phyloP scores from a whole-genome alignment of 768 basidiomycete genomes.

The Lentinula detonsa region DNA sequence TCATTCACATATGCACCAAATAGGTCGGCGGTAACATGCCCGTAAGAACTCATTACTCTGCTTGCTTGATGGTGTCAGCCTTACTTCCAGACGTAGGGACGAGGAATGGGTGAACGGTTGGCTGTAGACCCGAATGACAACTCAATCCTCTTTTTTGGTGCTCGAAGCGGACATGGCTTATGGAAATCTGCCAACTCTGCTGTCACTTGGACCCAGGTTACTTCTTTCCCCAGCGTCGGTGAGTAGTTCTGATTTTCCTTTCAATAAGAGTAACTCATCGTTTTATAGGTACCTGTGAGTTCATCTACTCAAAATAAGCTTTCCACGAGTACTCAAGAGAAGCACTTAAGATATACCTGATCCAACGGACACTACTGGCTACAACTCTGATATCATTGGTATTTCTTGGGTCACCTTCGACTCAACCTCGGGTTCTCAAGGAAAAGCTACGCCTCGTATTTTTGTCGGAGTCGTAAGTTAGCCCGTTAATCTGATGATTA shows the following conservation, averaged over 20 bases:
- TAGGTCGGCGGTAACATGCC: neutral
- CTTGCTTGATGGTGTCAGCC: neutral
- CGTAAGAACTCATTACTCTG: neutral
- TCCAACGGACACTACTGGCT: conserved; percentile 35
- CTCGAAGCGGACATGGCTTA: conserved; percentile 57
- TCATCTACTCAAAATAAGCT: neutral
- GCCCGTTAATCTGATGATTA: neutral
- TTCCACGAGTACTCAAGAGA: neutral
- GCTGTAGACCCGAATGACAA: conserved; percentile 60
- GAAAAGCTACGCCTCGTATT: conserved; percentile 52
- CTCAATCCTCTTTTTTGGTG: conserved; percentile 57
- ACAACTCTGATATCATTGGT: conserved; percentile 27
- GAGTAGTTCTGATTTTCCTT: conserved; percentile 8
- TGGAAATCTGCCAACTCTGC: conserved; percentile 64
- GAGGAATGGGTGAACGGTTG: conserved; percentile 36
- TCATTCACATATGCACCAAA: neutral
- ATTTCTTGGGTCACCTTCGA: conserved; percentile 66
- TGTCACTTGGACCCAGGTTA: conserved; percentile 53
- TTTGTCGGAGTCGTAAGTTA: conserved; percentile 49
- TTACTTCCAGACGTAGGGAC: neutral
- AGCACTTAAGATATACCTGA: conserved; percentile 30
- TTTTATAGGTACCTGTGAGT: neutral
- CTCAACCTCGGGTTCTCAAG: conserved; percentile 45
- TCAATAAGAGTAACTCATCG: neutral
- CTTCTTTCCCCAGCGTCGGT: conserved; percentile 54